Conservation (phyloP, 352 stramenopile genomes). For the Phytophthora fragariae region DNA sequence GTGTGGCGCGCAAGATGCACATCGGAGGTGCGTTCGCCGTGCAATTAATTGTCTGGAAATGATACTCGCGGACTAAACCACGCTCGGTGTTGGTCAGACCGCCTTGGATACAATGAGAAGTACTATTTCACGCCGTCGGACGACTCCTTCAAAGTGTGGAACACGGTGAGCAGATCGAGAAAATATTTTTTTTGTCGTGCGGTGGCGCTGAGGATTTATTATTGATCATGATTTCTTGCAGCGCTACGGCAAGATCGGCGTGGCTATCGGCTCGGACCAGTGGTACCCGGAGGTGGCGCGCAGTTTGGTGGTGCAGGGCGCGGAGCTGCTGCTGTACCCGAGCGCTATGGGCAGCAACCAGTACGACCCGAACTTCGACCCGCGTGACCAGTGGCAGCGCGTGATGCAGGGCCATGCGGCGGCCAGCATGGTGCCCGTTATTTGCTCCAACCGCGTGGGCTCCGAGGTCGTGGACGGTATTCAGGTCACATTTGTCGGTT, state of each 20-base stretch:
- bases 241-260: slow-evolving; percentile 88
- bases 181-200: not conserved
- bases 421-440: slow-evolving; percentile 91
- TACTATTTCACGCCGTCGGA: slow-evolving; percentile 94
- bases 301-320: slow-evolving; percentile 87
- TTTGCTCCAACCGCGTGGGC: slow-evolving; percentile 92
- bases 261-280: slow-evolving; percentile 93
- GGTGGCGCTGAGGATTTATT: not conserved
- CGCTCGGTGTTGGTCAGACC: slow-evolving; percentile 48
- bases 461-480: slow-evolving; percentile 81
- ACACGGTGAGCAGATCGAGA: slow-evolving; percentile 63
- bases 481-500: slow-evolving; percentile 92
- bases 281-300: slow-evolving; percentile 94
- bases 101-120: slow-evolving; percentile 92
- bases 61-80: not conserved
- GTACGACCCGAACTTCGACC: slow-evolving; percentile 89
- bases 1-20: slow-evolving; percentile 91
- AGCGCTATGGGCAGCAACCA: slow-evolving; percentile 88
- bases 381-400: slow-evolving; percentile 91
- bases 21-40: slow-evolving; percentile 69
- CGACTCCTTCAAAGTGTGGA: slow-evolving; percentile 90
- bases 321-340: slow-evolving; percentile 87
- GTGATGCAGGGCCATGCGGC: slow-evolving; percentile 93
- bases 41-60: too few relatives aligned
- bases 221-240: slow-evolving; percentile 21